A percentile compares a stretch with the other conserved stretches of the same genome.
Evolutionary conservation across 2,329 filamentous ascomycete species (phyloP).

Genomic region (Catunica adiposa): DNA sequence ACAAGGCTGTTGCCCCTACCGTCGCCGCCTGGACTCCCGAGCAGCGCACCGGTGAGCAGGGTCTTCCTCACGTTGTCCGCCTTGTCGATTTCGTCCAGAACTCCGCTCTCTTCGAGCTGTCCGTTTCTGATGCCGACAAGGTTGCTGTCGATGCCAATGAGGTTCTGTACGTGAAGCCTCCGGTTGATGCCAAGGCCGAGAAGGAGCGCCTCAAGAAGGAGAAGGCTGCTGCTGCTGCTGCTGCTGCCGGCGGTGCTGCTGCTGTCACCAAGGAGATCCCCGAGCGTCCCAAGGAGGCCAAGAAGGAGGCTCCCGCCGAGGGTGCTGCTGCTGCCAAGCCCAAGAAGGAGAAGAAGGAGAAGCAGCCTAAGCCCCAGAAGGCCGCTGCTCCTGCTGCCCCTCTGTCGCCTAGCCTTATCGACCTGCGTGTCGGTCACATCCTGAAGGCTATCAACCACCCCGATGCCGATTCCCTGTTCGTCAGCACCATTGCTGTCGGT

Average conservation of each 20-base stretch:
- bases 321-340: constrained; percentile 27
- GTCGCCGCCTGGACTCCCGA: constrained; percentile 69
- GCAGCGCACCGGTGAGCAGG: constrained; percentile 76
- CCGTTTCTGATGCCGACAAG: constrained; percentile 56
- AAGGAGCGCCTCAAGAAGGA: constrained; percentile 96
- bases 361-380: constrained; percentile 60
- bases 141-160: constrained; percentile 62
- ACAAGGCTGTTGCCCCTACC: constrained; percentile 57
- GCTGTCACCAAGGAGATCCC: constrained; percentile 34
- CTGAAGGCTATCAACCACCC: constrained; percentile 91
- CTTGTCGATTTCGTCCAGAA: constrained; percentile 93
- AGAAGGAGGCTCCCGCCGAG: constrained; percentile 30
- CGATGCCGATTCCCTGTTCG: constrained; percentile 88
- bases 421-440: constrained; percentile 92
- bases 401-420: constrained; percentile 71
- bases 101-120: constrained; percentile 55
- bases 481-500: constrained; percentile 88
- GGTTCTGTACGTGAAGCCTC: constrained; percentile 74
- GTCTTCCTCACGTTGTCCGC: constrained; percentile 79
- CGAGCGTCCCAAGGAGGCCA: constrained; percentile 47
- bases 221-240: constrained; percentile 54
- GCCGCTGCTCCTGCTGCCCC: constrained; percentile 54
- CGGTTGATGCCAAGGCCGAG: constrained; percentile 80
- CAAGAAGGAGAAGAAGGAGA: constrained; percentile 83
- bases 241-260: constrained; percentile 34